Conservation (phyloP, 768 basidiomycete genomes). For the Pulveroboletus ravenelii region DNA sequence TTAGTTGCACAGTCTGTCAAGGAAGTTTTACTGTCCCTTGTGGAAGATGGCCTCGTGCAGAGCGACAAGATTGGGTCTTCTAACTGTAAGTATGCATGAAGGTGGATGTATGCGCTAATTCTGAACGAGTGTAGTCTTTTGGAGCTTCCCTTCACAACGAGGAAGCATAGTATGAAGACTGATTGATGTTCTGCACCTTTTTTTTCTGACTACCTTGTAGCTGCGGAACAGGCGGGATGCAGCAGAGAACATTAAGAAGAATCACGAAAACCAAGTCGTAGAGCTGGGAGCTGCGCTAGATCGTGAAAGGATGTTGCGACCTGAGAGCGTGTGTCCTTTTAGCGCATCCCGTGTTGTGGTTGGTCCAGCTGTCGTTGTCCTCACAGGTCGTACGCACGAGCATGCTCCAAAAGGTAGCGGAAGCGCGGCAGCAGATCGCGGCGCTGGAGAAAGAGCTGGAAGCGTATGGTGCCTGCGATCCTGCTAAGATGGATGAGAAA, state of each 20-base stretch:
- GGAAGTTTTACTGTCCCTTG: constrained; percentile 82
- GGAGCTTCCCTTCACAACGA: constrained; percentile 90
- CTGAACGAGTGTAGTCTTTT: constrained; percentile 60
- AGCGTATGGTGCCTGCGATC: constrained; percentile 82
- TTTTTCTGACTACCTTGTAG: constrained; percentile 31
- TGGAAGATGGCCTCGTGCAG: constrained; percentile 83
- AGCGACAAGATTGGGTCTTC: constrained; percentile 92
- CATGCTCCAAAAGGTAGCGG: constrained; percentile 46
- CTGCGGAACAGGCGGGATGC: constrained; percentile 51
- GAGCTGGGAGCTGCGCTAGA: constrained; percentile 48
- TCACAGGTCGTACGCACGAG: constrained; percentile 53
- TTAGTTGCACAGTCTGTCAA: constrained; percentile 88
- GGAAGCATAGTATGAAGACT: constrained; percentile 60
- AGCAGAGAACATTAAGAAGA: constrained; percentile 43
- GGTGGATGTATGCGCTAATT: constrained; percentile 21
- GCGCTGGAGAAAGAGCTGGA: constrained; percentile 63
- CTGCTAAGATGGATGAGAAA: constrained; percentile 73
- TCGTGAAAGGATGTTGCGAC: constrained; percentile 48
- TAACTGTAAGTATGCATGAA: constrained; percentile 59
- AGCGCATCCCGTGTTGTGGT: neutral
- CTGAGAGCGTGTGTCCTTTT: constrained; percentile 46
- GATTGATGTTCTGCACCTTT: neutral
- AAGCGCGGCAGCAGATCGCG: constrained; percentile 44
- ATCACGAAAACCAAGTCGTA: constrained; percentile 41
- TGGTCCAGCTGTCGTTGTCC: neutral